These are phyloP conservation scores for Ophiobolus disseminans DNA, from an alignment of 2,329 filamentous ascomycete genomes.

Conservation along the genomic window DNA sequence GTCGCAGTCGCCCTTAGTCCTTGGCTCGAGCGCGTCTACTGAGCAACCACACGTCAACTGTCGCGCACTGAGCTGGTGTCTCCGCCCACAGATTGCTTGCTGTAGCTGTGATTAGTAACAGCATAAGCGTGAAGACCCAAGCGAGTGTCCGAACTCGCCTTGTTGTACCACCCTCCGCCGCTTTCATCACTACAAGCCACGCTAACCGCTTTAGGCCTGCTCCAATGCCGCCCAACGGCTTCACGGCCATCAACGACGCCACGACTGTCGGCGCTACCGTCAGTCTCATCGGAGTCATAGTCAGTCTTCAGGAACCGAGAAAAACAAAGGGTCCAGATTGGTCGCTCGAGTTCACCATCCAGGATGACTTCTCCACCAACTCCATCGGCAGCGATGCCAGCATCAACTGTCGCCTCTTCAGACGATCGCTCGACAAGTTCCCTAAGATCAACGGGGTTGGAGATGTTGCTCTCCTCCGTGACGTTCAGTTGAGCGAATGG, in stretches of 20 bases:
- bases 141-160: not conserved
- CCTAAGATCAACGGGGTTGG: constrained; percentile 57
- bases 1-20: constrained; percentile 15
- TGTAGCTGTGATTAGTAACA: no score
- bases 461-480: constrained; percentile 70
- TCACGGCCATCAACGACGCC: constrained; percentile 55
- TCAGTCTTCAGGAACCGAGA: constrained; percentile 65
- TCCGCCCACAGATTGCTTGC: no score
- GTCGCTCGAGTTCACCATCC: constrained; percentile 47
- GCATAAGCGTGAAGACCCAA: not conserved
- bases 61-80: not conserved
- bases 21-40: constrained; percentile 20
- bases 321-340: constrained; percentile 61
- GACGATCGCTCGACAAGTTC: constrained; percentile 30
- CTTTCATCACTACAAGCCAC: constrained; percentile 6
- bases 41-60: constrained; percentile 16
- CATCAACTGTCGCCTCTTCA: constrained; percentile 37
- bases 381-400: constrained; percentile 19
- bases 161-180: not conserved
- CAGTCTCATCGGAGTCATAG: constrained; percentile 74
- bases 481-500: constrained; percentile 29
- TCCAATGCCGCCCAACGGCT: constrained; percentile 41
- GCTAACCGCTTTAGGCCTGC: constrained; percentile 25
- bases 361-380: constrained; percentile 44
- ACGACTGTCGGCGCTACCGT: constrained; percentile 45